A percentile compares a stretch with the other conserved stretches of the same genome.
phyloP scores from a whole-genome alignment of 768 basidiomycete genomes.

The Pleurotus ostreatus region DNA sequence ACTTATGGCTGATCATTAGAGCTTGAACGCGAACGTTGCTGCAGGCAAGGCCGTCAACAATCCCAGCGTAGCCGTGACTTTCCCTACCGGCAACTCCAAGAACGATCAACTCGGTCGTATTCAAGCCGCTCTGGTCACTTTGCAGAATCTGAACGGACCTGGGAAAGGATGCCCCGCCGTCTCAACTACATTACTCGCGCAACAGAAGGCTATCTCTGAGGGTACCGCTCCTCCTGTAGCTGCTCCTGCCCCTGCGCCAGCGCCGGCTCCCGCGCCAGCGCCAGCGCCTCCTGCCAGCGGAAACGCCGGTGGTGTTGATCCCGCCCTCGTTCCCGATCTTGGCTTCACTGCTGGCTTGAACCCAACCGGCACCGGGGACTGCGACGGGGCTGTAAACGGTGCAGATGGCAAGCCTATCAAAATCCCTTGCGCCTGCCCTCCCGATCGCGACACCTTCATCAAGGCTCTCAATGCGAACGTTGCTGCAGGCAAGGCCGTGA shows the following conservation, averaged over 20 bases:
- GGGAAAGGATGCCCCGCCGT: slow-evolving; percentile 67
- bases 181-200: slow-evolving; percentile 55
- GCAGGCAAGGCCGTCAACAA: slow-evolving; percentile 67
- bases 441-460: slow-evolving; percentile 48
- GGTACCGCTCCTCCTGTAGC: slow-evolving; percentile 15
- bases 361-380: slow-evolving; percentile 69
- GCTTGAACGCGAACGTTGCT: slow-evolving; percentile 51
- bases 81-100: slow-evolving; percentile 57
- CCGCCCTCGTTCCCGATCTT: slow-evolving; percentile 54
- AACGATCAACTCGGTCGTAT: slow-evolving; percentile 52
- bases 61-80: slow-evolving; percentile 51
- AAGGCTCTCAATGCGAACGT: slow-evolving; percentile 52
- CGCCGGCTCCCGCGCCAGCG: slow-evolving; percentile 4
- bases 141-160: slow-evolving; percentile 71
- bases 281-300: slow-evolving; percentile 15
- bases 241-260: slow-evolving; percentile 13
- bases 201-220: slow-evolving; percentile 31
- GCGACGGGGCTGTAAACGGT: slow-evolving; percentile 56
- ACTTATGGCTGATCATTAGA: slow-evolving; percentile 14
- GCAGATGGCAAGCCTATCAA: slow-evolving; percentile 49
- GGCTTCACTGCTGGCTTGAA: slow-evolving; percentile 54
- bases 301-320: slow-evolving; percentile 34
- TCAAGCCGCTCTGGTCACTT: slow-evolving; percentile 54
- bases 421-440: slow-evolving; percentile 68
- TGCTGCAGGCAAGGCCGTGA: slow-evolving; percentile 56